Evolutionary conservation across 2,329 filamentous ascomycete genomes (phyloP).

Genomic region (Lachnellula subtilissima): DNA sequence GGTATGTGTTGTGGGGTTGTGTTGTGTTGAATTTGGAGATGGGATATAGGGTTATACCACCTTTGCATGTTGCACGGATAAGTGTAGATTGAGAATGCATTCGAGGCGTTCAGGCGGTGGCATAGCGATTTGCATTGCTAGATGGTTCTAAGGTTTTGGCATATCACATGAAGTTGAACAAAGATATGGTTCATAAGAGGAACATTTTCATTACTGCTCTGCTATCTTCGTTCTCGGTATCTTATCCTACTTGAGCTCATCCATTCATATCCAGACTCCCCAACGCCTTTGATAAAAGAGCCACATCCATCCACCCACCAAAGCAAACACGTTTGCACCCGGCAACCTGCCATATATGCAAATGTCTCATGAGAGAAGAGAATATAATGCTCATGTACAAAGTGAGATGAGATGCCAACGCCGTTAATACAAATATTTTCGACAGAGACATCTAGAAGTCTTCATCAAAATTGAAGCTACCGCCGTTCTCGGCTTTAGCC

Average conservation of each 20-base stretch:
- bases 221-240: conserved; percentile 13
- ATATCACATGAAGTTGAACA: background rate
- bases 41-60: background rate
- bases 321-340: conserved; percentile 21
- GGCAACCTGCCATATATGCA: conserved; percentile 30
- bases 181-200: background rate
- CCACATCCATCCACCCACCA: conserved; percentile 14
- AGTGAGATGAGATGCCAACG: conserved; percentile 15
- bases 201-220: conserved; percentile 17
- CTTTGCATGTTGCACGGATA: background rate
- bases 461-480: conserved; percentile 90
- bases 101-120: conserved; percentile 5
- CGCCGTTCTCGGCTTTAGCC: conserved; percentile 54
- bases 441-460: conserved; percentile 68
- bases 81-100: conserved; percentile 3
- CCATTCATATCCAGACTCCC: conserved; percentile 19
- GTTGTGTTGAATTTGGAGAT: background rate
- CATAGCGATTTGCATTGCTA: conserved; percentile 7
- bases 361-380: conserved; percentile 13
- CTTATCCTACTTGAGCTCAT: conserved; percentile 4
- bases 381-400: conserved; percentile 20
- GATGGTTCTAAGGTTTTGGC: background rate
- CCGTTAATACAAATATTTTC: conserved; percentile 12
- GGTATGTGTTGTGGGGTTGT: background rate
- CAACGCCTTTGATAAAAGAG: conserved; percentile 23